phyloP scores from a whole-genome alignment of 495 filamentous ascomycete species.

The Neurospora discreta region DNA sequence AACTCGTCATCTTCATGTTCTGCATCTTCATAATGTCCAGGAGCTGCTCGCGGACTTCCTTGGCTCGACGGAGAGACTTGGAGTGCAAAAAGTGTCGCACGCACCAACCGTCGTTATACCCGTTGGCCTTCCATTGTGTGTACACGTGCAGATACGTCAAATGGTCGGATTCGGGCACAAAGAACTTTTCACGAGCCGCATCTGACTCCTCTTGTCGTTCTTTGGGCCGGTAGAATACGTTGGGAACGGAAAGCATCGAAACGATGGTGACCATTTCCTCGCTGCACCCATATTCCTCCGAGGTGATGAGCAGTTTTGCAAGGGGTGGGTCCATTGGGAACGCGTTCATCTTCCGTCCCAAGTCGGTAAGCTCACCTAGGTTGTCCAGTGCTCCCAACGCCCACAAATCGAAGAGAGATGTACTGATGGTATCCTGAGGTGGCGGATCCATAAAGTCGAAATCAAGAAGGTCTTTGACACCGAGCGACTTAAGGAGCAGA shows the following conservation, averaged over 20 bases:
- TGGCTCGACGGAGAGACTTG: slow-evolving; percentile 80
- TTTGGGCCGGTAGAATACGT: slow-evolving; percentile 94
- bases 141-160: slow-evolving; percentile 93
- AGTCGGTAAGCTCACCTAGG: slow-evolving; percentile 76
- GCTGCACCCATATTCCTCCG: slow-evolving; percentile 76
- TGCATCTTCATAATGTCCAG: slow-evolving; percentile 91
- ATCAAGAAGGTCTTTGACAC: slow-evolving; percentile 88
- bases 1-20: slow-evolving; percentile 77
- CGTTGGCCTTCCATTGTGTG: slow-evolving; percentile 88
- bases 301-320: slow-evolving; percentile 86
- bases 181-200: slow-evolving; percentile 95
- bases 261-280: slow-evolving; percentile 99
- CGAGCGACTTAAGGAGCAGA: slow-evolving; percentile 84
- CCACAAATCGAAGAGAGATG: slow-evolving; percentile 96
- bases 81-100: slow-evolving; percentile 84
- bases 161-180: slow-evolving; percentile 95
- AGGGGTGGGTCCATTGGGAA: slow-evolving; percentile 96
- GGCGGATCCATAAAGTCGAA: slow-evolving; percentile 99
- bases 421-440: slow-evolving; percentile 95
- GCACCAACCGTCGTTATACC: slow-evolving; percentile 86
- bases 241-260: slow-evolving; percentile 93
- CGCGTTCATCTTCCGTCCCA: slow-evolving; percentile 88
- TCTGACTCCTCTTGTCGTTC: slow-evolving; percentile 96
- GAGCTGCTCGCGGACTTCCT: slow-evolving; percentile 89
- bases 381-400: slow-evolving; percentile 89